phyloP scores from a whole-genome alignment of 2,329 filamentous ascomycete species.

The Pestalotiopsis sp. region DNA sequence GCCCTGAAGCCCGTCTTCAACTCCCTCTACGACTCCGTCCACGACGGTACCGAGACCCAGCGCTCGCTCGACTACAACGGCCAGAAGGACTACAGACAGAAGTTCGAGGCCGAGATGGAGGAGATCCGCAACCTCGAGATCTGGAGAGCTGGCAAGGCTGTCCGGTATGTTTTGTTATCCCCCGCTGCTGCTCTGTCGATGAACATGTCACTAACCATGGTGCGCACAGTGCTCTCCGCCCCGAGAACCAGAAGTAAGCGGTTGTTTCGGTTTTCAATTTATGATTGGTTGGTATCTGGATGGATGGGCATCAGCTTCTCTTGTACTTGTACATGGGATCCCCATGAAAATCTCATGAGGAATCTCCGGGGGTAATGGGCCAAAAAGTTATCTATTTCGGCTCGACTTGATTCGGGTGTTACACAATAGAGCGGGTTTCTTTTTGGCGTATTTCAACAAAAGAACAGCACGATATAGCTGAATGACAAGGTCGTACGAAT shows the following conservation, averaged over 20 bases:
- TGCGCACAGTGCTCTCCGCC: slow-evolving; percentile 68
- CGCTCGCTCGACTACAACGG: slow-evolving; percentile 97
- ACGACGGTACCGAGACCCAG: slow-evolving; percentile 91
- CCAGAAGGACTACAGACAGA: slow-evolving; percentile 93
- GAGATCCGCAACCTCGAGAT: slow-evolving; percentile 98
- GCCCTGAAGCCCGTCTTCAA: slow-evolving; percentile 99
- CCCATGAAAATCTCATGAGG: slow-evolving; percentile 24
- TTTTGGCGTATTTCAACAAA: slow-evolving; percentile 14
- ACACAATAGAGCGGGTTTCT: slow-evolving; percentile 20
- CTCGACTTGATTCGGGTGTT: slow-evolving; percentile 23
- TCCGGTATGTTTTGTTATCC: slow-evolving; percentile 62
- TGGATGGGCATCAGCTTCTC: slow-evolving; percentile 18
- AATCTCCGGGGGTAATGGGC: slow-evolving; percentile 18
- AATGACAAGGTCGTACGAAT: background rate
- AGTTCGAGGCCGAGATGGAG: slow-evolving; percentile 97
- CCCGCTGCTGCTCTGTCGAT: background rate
- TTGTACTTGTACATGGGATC: slow-evolving; percentile 42
- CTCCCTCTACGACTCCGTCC: slow-evolving; percentile 91
- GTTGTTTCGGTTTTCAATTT: slow-evolving; percentile 23
- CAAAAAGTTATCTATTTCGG: slow-evolving; percentile 15
- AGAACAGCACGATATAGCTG: slow-evolving; percentile 6
- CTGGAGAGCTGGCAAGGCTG: slow-evolving; percentile 98
- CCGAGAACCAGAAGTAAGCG: slow-evolving; percentile 80
- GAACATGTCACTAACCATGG: slow-evolving; percentile 7
- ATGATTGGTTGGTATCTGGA: slow-evolving; percentile 19